Evolutionary conservation across 495 filamentous ascomycete species (phyloP), one percentile per base, ranked within the genome.

Genomic region (Talaromyces thailandensis): DNA sequence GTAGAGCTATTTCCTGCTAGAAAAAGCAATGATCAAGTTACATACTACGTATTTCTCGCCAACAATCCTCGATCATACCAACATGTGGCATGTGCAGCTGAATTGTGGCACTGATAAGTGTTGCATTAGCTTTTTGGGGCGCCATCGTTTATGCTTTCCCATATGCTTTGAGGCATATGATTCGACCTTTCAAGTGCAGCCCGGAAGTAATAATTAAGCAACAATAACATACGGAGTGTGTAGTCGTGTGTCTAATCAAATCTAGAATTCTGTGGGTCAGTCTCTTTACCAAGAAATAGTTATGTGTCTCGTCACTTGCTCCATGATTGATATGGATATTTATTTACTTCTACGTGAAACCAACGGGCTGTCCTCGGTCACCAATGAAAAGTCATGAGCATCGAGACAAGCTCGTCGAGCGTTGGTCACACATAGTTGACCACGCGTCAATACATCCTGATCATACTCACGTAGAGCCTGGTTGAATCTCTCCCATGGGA

Each of bases 381-480:
- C 74, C 23, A 59, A 72, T 2, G 70, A 64, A 66, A 80, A 86
- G 32, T 82, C 74, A 69, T 88, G 86, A 0, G 86, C 85, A 68
- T 88, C 86, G 1, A 87, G 53, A 66, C 85, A 87, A 1, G 85
- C 86, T 64, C 81, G 79, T 4, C 86, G 73, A 32, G 82, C 84
- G 5, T 79, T 75, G 29, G 83, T 66, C 18, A 87, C 81, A 2
- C 79, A 84, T 0, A 78, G 76, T 6, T 71, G 73, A 0, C 79
- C 72, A 6, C 86, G 74, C 6, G 68, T 56, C n/a, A 81, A 75
- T 60, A 86, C 77, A 31, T 74, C 77, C 9, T 72, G 66, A 56
- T 86, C 83, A 56, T 83, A 88, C 0, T 56, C 63, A 7, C 74
- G 65, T 1, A 88, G 65, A 0, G 75, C 77, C 5, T 66, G 61